phyloP scores from a whole-genome alignment of 495 filamentous ascomycete species.

The Rhypophila decipiens region DNA sequence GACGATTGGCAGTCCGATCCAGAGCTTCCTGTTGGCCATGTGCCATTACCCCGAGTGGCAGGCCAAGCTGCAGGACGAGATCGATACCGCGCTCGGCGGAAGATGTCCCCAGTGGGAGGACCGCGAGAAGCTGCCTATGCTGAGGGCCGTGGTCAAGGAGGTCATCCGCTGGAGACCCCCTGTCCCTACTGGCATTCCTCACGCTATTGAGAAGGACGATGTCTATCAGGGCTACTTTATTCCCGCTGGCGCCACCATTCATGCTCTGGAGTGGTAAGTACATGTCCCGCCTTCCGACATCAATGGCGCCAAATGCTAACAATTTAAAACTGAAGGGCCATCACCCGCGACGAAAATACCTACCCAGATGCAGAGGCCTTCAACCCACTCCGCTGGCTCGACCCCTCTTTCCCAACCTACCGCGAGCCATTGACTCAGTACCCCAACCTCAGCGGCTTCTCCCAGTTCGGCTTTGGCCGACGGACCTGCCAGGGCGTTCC shows the following conservation, averaged over 20 bases:
- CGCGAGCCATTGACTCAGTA: slow-evolving; percentile 46
- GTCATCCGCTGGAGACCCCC: slow-evolving; percentile 54
- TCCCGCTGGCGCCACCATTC: slow-evolving; percentile 49
- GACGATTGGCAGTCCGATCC: slow-evolving; percentile 46
- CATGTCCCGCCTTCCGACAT: not conserved
- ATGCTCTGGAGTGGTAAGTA: slow-evolving; percentile 49
- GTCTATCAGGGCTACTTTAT: slow-evolving; percentile 52
- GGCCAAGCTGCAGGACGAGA: slow-evolving; percentile 45
- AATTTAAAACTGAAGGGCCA: slow-evolving; percentile 39
- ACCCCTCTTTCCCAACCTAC: slow-evolving; percentile 46
- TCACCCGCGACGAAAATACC: slow-evolving; percentile 50
- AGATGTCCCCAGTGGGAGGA: slow-evolving; percentile 45
- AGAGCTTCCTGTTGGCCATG: slow-evolving; percentile 55
- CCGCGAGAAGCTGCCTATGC: slow-evolving; percentile 34
- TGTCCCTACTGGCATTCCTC: slow-evolving; percentile 49
- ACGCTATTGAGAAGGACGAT: slow-evolving; percentile 47
- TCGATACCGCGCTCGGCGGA: slow-evolving; percentile 44
- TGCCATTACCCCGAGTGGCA: slow-evolving; percentile 53
- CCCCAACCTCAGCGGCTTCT: slow-evolving; percentile 49
- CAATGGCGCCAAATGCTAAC: not conserved
- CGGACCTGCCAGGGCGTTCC: slow-evolving; percentile 53
- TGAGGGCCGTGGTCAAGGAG: slow-evolving; percentile 57
- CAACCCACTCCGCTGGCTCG: slow-evolving; percentile 47
- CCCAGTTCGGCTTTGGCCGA: slow-evolving; percentile 56
- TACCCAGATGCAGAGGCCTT: slow-evolving; percentile 61